phyloP scores from a whole-genome alignment of 148 eudicot species.

The Vaccinium macrocarpon region DNA sequence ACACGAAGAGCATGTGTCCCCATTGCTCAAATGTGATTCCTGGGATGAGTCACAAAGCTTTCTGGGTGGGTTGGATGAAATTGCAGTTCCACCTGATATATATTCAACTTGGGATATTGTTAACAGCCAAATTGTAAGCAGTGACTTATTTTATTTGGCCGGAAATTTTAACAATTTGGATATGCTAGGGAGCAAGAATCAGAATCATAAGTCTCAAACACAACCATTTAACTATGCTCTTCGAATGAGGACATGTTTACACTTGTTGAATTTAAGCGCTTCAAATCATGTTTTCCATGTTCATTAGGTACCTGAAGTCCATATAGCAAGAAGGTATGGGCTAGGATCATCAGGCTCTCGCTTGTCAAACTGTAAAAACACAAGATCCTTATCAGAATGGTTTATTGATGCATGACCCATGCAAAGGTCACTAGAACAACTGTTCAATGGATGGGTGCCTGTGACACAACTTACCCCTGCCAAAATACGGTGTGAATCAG shows the following conservation, averaged over 20 bases:
- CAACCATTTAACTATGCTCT: neutral
- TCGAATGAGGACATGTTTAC: conserved; percentile 18
- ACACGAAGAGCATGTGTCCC: conserved; percentile 70
- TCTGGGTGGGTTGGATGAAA: conserved; percentile 71
- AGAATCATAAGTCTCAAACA: neutral
- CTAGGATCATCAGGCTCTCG: conserved; percentile 66
- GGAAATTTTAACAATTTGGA: neutral
- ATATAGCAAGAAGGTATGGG: conserved; percentile 66
- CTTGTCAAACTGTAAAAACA: conserved; percentile 56
- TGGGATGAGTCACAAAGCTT: conserved; percentile 55
- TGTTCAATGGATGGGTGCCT: neutral
- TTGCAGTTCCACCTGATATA: conserved; percentile 78
- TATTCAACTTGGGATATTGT: conserved; percentile 35
- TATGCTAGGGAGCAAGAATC: neutral
- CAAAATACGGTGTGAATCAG: conserved; percentile 79
- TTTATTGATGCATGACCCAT: conserved; percentile 5
- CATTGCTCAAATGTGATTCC: conserved; percentile 54
- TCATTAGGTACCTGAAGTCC: conserved; percentile 60
- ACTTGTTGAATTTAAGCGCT: neutral
- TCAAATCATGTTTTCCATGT: conserved; percentile 13
- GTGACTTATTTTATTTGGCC: neutral
- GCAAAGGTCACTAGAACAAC: neutral
- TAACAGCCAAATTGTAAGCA: neutral
- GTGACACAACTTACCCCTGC: conserved; percentile 52
- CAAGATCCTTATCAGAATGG: neutral